phyloP scores from a whole-genome alignment of 805 yeast species.

The Suhomyces pyralidae region DNA sequence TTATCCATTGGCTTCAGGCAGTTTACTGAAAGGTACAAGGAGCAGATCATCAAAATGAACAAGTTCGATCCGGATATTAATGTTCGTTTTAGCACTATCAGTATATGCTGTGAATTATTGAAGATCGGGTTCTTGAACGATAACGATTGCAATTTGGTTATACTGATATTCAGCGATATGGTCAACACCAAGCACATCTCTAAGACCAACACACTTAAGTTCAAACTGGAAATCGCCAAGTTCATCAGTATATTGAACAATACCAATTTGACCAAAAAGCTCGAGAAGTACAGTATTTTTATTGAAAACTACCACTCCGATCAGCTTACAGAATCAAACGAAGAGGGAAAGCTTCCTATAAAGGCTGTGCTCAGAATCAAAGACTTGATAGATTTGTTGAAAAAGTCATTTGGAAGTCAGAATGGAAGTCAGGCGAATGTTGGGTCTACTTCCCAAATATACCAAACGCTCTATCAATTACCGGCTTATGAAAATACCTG shows the following conservation, averaged over 20 bases:
- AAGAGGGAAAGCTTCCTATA: constrained; percentile 17
- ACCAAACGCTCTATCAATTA: not conserved
- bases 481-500: constrained; percentile 25
- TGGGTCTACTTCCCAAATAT: not conserved
- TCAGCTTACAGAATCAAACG: constrained; percentile 21
- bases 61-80: constrained; percentile 45
- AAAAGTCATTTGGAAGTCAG: constrained; percentile 7
- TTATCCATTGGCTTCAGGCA: constrained; percentile 66
- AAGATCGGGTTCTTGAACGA: constrained; percentile 63
- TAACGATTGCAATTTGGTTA: constrained; percentile 37
- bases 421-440: not conserved
- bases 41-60: constrained; percentile 60
- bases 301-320: constrained; percentile 26
- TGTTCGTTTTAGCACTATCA: constrained; percentile 49
- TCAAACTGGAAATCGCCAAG: constrained; percentile 49
- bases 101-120: constrained; percentile 55
- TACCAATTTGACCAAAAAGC: constrained; percentile 34
- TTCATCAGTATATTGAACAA: constrained; percentile 47
- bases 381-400: constrained; percentile 13
- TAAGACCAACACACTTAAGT: constrained; percentile 19
- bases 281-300: constrained; percentile 32
- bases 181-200: constrained; percentile 10
- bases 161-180: constrained; percentile 30
- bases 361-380: constrained; percentile 20
- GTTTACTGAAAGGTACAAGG: constrained; percentile 72